Evolutionary conservation across 768 basidiomycete genomes (phyloP), one percentile per base, ranked within the genome.

Genomic region (Sistotremastrum niveocremeum): DNA sequence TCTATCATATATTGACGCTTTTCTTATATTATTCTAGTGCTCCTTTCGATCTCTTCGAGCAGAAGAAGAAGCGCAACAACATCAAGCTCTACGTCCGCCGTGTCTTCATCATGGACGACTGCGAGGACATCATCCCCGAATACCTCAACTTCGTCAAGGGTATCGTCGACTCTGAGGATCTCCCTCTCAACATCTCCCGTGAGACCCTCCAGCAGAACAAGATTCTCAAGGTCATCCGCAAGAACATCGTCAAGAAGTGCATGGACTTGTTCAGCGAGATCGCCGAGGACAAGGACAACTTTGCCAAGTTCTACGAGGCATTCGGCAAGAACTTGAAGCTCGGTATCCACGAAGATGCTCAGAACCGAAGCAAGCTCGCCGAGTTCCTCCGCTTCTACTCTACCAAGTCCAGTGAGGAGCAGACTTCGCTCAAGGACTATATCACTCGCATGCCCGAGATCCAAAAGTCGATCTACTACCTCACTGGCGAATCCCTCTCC

Each of bases 21-120:
- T 45, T 52, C 34, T 35, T 11, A 5, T 45, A 20, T 39, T 3
- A 41, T 12, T 32, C 30, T 45, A 91, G 91, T 50, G 95, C 94
- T 39, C 95, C 95, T 44, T 98, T 98, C 68, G 95, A 99, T 61
- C 84, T 99, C 64, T 99, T 99, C 71, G 95, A 99, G 74, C 87
- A 86, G 50, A 98, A 99, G 84, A 98, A 98, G 86, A 98, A 98
- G 80, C 88, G 94, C 60, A 97, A 97, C 79, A 98, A 98, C 84
- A 98, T 99, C 78, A 99, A 99, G 73, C 91, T 99, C 64, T 99
- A 98, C 63, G 95, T 99, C 57, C 89, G 95, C 73, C 90, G 95
- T 47, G 94, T 98, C 60, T 98, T 99, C 77, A 98, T 99, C 77
- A 97, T 95, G 89, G 95, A 99, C 69, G 93, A 95, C 67, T 98